Evolutionary conservation across 1,284 basidiomycete species (phyloP), one percentile per base, ranked within the genome.

Genomic region (Moesziomyces aphidis): DNA sequence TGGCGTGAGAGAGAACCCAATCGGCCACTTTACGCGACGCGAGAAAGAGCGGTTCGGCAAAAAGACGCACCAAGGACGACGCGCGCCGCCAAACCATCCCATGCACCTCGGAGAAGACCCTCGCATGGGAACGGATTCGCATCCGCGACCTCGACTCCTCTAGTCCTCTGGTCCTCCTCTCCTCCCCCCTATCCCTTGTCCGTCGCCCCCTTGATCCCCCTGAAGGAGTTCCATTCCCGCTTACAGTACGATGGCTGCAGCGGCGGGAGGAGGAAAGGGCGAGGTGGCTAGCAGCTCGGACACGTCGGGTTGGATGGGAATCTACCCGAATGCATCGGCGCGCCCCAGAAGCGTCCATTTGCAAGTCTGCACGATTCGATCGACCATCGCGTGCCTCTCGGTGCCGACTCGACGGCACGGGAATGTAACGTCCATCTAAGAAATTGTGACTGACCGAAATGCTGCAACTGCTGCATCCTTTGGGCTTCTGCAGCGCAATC

Each of bases 81-180:
- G 31, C 31, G 31, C 31, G 31, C 31, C 31, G 31, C 21, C 22
- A 34, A 50, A 34, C 26, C 43, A 24, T 49, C 11, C 11, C n/a
- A 51, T 53, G 53, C 63, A 53, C 49, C 63, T 66, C 63, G 63
- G 63, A 61, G 57, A 66, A 66, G 22, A 43, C 36, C 53, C 58
- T 66, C 42, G 63, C 63, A 66, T 66, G 63, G 58, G 63, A 66
- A 66, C 44, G 43, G 55, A 56, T 50, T 26, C 13, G 21, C 43
- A n/a, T 53, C 31, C 21, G 13, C 39, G 9, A 26, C 39, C 39
- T 42, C 17, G 4, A 6, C 11, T 11, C 39, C 17, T 42, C 19
- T 42, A 11, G 6, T 8, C 15, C 39, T 42, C 23, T 24, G 5
- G 23, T 24, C 39, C 39, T 19, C 17, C 17, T 11, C 39, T 19